A percentile compares a stretch with the other conserved stretches of the same genome.
Evolutionary conservation across 176 grass and related monocot genomes (phyloP).

Genomic region (Dactylis glomerata): DNA sequence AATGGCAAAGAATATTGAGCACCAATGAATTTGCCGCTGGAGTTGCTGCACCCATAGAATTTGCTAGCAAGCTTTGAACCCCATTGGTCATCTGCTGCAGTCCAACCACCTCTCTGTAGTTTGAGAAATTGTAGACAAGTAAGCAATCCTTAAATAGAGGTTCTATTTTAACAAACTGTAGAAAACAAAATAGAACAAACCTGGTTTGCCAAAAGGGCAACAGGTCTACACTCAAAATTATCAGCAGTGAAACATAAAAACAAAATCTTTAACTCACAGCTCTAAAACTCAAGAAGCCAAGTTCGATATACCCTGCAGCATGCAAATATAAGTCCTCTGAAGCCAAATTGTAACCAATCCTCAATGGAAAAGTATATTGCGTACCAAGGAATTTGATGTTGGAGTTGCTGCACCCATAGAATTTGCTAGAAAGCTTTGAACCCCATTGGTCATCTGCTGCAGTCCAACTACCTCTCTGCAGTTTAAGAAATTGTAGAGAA

Average conservation of each 20-base stretch:
- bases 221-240: neutral
- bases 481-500: constrained; percentile 34
- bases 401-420: constrained; percentile 79
- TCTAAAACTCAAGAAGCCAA: neutral
- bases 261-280: constrained; percentile 1
- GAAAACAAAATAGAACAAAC: neutral
- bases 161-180: neutral
- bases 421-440: constrained; percentile 70
- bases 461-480: constrained; percentile 48
- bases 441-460: constrained; percentile 59
- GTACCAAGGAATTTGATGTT: constrained; percentile 74
- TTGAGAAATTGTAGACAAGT: constrained; percentile 24
- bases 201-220: neutral
- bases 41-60: constrained; percentile 80
- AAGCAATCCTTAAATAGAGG: neutral
- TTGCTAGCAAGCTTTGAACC: constrained; percentile 67
- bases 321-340: neutral
- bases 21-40: constrained; percentile 79
- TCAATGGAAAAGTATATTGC: constrained; percentile 29
- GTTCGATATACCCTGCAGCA: neutral
- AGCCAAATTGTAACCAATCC: constrained; percentile 27
- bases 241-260: neutral
- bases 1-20: constrained; percentile 31
- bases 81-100: constrained; percentile 57
- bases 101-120: constrained; percentile 52